A percentile compares a stretch with the other conserved stretches of the same genome.
These are phyloP conservation scores for Suillus variegatus DNA, from an alignment of 768 basidiomycete species.

Conservation along the genomic window DNA sequence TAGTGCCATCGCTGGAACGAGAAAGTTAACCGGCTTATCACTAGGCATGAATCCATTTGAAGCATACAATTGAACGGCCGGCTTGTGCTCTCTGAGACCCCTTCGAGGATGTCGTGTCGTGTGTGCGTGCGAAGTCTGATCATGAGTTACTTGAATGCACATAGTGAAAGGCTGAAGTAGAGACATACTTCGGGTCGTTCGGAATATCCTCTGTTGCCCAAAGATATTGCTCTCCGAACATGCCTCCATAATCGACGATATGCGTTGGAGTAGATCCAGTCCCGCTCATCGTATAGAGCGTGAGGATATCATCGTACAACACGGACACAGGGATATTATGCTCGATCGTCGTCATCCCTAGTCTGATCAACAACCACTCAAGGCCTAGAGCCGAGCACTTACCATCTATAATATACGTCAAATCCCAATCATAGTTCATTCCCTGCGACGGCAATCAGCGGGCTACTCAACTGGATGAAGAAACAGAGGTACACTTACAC, in stretches of 20 bases:
- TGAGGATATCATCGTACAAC: conserved; percentile 68
- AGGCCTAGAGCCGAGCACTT: conserved; percentile 12
- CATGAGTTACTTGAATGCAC: conserved; percentile 2
- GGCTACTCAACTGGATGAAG: not conserved
- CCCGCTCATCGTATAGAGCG: conserved; percentile 63
- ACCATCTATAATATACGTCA: conserved; percentile 81
- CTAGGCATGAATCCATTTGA: not conserved
- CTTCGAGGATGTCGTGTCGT: conserved; percentile 64
- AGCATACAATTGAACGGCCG: conserved; percentile 59
- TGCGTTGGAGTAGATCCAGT: conserved; percentile 77
- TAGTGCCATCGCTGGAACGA: conserved; percentile 52
- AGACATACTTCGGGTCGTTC: conserved; percentile 62
- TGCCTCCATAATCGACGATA: conserved; percentile 77
- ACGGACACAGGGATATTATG: conserved; percentile 66
- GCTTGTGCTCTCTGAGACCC: conserved; percentile 58
- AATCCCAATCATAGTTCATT: conserved; percentile 80
- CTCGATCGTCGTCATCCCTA: conserved; percentile 79
- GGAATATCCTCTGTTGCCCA: conserved; percentile 70
- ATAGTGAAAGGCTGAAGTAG: not conserved
- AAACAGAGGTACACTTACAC: conserved; percentile 35
- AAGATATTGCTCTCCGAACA: conserved; percentile 63
- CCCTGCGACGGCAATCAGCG: conserved; percentile 38
- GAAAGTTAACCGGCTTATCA: conserved; percentile 1
- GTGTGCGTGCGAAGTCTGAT: conserved; percentile 61
- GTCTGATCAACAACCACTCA: conserved; percentile 1